These are phyloP conservation scores for Skeletonema costatum DNA, from an alignment of 108 stramenopile genomes.

Conservation along the genomic window DNA sequence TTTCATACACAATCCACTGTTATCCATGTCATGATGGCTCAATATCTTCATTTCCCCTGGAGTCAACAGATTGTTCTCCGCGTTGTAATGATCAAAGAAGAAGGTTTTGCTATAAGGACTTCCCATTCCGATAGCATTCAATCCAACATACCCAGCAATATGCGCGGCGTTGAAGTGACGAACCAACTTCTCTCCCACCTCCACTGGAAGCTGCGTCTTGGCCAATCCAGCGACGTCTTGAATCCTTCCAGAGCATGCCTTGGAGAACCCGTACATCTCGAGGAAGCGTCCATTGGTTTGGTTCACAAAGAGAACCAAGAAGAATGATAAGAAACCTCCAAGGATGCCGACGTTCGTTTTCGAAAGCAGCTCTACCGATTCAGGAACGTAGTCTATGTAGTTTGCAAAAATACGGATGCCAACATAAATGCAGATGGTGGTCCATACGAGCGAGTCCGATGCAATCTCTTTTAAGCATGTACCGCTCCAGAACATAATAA, in stretches of 20 bases:
- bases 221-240: constrained; percentile 52
- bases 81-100: constrained; percentile 49
- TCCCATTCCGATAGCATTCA: constrained; percentile 26
- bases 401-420: constrained; percentile 31
- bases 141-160: constrained; percentile 56
- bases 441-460: constrained; percentile 40
- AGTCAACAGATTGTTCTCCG: constrained; percentile 31
- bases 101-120: constrained; percentile 24
- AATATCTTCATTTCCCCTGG: constrained; percentile 35
- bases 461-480: constrained; percentile 22
- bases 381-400: constrained; percentile 14
- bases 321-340: constrained; percentile 61
- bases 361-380: constrained; percentile 3
- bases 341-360: constrained; percentile 34
- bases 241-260: constrained; percentile 50
- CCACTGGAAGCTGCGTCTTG: constrained; percentile 27
- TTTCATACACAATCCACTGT: constrained; percentile 19
- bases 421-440: constrained; percentile 40
- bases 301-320: constrained; percentile 59
- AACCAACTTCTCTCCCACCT: constrained; percentile 39
- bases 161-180: constrained; percentile 64
- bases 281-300: constrained; percentile 49
- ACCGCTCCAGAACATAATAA: constrained; percentile 18
- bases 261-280: constrained; percentile 41
- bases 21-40: constrained; percentile 38